phyloP scores from a whole-genome alignment of 768 basidiomycete genomes.

The Boletus subparvulus region DNA sequence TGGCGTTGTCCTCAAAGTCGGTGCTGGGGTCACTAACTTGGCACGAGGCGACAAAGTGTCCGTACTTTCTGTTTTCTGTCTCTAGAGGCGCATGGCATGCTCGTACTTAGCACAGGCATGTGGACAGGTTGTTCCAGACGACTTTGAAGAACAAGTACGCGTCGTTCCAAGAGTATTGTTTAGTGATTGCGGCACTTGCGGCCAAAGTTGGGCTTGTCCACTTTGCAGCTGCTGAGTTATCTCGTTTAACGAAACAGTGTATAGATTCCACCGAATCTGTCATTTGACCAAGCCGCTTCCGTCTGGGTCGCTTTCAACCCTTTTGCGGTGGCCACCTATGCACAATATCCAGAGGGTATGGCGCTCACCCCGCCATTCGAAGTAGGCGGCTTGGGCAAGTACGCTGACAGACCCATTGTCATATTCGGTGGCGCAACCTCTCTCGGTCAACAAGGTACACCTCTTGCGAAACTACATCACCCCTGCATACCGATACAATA shows the following conservation, averaged over 20 bases:
- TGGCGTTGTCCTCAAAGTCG: slow-evolving; percentile 38
- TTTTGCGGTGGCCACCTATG: slow-evolving; percentile 36
- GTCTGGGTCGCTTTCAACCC: slow-evolving; percentile 34
- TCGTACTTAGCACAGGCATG: background rate
- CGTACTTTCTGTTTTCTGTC: background rate
- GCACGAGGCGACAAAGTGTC: slow-evolving; percentile 34
- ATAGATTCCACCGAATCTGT: slow-evolving; percentile 34
- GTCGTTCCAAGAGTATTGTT: slow-evolving; percentile 26
- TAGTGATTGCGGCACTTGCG: slow-evolving; percentile 12
- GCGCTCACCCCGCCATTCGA: slow-evolving; percentile 32
- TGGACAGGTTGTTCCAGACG: slow-evolving; percentile 8
- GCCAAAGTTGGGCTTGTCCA: slow-evolving; percentile 5
- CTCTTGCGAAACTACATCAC: too few species aligned
- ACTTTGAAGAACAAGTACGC: slow-evolving; percentile 1
- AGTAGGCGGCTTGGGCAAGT: slow-evolving; percentile 27
- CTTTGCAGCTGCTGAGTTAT: background rate
- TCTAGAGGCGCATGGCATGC: background rate
- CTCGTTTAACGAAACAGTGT: background rate
- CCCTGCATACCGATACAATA: too few species aligned
- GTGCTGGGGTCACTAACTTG: slow-evolving; percentile 34
- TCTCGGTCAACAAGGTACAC: slow-evolving; percentile 37
- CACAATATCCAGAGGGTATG: slow-evolving; percentile 23
- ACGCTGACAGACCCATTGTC: slow-evolving; percentile 31
- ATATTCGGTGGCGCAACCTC: slow-evolving; percentile 39
- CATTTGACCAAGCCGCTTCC: slow-evolving; percentile 38